Evolutionary conservation across 768 basidiomycete species (phyloP).

Genomic region (Suillus paluster): DNA sequence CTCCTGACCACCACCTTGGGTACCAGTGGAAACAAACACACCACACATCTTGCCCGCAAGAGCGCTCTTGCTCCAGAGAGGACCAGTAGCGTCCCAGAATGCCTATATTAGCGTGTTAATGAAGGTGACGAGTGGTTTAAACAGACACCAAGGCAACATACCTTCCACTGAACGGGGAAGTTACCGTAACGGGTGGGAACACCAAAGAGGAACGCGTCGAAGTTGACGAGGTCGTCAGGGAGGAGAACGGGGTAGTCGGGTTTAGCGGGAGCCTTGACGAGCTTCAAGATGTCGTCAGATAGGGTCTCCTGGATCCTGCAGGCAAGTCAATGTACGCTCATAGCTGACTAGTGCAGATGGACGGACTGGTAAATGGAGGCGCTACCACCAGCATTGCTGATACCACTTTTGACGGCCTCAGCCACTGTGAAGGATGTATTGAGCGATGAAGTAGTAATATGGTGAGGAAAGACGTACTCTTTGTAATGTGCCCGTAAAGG

Average conservation of each 20-base stretch:
- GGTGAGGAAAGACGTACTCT: conserved; percentile 37
- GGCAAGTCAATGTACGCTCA: not conserved
- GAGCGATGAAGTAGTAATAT: not conserved
- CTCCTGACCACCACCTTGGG: conserved; percentile 55
- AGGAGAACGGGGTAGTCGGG: conserved; percentile 60
- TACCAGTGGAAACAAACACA: conserved; percentile 50
- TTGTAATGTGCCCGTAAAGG: conserved; percentile 53
- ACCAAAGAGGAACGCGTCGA: conserved; percentile 48
- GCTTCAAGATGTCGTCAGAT: conserved; percentile 64
- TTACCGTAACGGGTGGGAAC: conserved; percentile 50
- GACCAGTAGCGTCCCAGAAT: conserved; percentile 57
- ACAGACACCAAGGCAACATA: conserved; percentile 22
- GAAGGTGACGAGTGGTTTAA: not conserved
- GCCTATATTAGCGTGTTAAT: conserved; percentile 35
- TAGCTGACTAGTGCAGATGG: not conserved
- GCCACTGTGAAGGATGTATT: conserved; percentile 28
- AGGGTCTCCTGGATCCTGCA: conserved; percentile 83
- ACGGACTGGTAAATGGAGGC: conserved; percentile 53
- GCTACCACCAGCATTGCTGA: conserved; percentile 46
- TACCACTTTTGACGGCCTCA: conserved; percentile 42
- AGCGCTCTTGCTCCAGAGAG: conserved; percentile 46
- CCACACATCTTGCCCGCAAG: conserved; percentile 52
- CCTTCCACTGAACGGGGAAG: conserved; percentile 61
- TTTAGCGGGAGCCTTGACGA: conserved; percentile 75
- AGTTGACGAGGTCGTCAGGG: conserved; percentile 20